Evolutionary conservation across 345 rosid genomes (phyloP), one percentile per base, ranked within the genome.

Genomic region (Populus alba): DNA sequence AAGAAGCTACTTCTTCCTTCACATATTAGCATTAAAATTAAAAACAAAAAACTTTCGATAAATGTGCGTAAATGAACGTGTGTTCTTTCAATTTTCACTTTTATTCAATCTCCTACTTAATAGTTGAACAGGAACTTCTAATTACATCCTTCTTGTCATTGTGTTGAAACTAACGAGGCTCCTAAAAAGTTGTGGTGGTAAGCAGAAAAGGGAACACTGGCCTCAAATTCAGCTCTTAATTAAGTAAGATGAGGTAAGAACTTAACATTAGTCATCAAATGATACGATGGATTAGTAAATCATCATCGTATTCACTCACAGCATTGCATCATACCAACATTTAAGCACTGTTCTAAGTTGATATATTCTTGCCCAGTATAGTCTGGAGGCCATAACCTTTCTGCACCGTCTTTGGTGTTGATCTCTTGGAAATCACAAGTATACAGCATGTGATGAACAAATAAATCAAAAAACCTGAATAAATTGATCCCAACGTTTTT

Each of bases 241-340:
- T 22, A 37, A 61, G n/a, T 8, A 33, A 33, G 43, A 51, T 8
- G 16, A 71, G 57, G 38, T 45, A 43, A 16, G 59, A 23, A 47
- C 9, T 47, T 15, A 8, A 43, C 11, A 17, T 18, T 8, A 53
- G 39, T 62, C 55, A 63, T 63, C 53, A 63, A 23, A 74, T 8
- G 68, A 27, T 62, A 17, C 27, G 69, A 23, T 61, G 23, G 76
- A 35, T 39, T 25, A n/a, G 22, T 45, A 37, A 6, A 25, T 61
- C 55, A 61, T 61, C 51, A 59, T n/a, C 13, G 8, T 23, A 23
- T 68, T 41, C 51, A 2, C 68, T 27, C 25, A 7, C 61, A 5
- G 22, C 61, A 20, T 55, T 55, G 65, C 75, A 72, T 65, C 22
- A 57, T 37, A 73, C 33, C 67, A 45, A 57, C 75, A 57, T n/a